phyloP scores from a whole-genome alignment of 129 eudicot species.

The Centella asiatica region DNA sequence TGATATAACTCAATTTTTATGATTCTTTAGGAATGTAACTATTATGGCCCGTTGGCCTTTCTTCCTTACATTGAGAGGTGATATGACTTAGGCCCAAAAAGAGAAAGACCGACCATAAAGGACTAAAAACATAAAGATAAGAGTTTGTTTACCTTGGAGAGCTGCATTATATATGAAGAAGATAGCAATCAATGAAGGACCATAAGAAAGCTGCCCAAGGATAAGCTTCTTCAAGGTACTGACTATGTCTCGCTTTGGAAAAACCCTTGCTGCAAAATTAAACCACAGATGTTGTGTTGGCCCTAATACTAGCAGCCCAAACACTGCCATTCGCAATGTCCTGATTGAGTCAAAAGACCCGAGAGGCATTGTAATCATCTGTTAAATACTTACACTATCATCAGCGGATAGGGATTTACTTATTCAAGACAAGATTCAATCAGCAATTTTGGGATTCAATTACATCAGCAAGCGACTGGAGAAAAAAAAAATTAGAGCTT shows the following conservation, averaged over 20 bases:
- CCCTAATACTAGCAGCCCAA: constrained; percentile 66
- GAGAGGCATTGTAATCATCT: constrained; percentile 44
- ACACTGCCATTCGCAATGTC: constrained; percentile 82
- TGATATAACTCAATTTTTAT: too few species aligned
- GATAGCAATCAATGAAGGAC: constrained; percentile 69
- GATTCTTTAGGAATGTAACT: too few species aligned
- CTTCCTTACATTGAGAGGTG: too few species aligned
- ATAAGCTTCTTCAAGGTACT: constrained; percentile 60
- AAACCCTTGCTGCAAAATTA: constrained; percentile 52
- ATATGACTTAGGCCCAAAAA: too few species aligned
- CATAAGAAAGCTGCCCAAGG: constrained; percentile 69
- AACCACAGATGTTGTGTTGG: constrained; percentile 82
- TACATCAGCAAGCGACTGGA: too few species aligned
- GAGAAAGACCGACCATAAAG: too few species aligned
- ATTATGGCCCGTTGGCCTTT: too few species aligned
- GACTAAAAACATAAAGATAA: too few species aligned
- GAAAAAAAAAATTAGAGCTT: too few species aligned
- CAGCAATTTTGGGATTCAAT: too few species aligned
- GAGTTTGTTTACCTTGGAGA: constrained; percentile 91
- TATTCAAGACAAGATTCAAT: neutral
- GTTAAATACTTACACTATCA: constrained; percentile 9
- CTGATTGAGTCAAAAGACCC: constrained; percentile 59
- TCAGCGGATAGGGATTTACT: neutral
- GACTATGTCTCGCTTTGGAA: constrained; percentile 64
- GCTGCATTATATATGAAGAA: constrained; percentile 83